Evolutionary conservation across 139 green algal genomes (phyloP).

Genomic region (Coelastrella sp.): DNA sequence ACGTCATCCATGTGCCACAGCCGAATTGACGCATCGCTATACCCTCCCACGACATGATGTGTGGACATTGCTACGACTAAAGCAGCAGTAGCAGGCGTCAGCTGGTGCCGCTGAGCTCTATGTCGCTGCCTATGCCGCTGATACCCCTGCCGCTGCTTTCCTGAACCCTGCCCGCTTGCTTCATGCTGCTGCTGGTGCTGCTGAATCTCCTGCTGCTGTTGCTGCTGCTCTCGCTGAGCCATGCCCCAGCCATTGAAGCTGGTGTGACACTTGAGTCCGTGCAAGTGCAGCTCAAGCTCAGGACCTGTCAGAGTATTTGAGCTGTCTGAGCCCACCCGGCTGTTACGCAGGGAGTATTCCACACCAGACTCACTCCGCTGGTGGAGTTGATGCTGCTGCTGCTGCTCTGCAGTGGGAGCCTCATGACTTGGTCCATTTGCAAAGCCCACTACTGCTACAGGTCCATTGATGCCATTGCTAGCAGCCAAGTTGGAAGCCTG

Average conservation of each 20-base stretch:
- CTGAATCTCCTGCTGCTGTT: not conserved
- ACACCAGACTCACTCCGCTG: not conserved
- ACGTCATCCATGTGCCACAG: slow-evolving; percentile 67
- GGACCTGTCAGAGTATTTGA: too few species aligned
- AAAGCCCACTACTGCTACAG: slow-evolving; percentile 6
- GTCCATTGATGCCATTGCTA: not conserved
- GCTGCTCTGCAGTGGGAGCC: not conserved
- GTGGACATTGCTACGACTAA: slow-evolving; percentile 18
- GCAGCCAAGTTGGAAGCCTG: too few species aligned
- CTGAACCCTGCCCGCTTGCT: not conserved
- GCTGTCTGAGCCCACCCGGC: too few species aligned
- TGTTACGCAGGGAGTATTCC: not conserved
- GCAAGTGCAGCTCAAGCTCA: not conserved
- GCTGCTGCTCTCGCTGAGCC: slow-evolving; percentile 26
- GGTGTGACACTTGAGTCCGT: not conserved
- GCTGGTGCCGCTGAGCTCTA: not conserved
- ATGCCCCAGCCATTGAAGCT: slow-evolving; percentile 3
- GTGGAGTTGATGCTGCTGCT: slow-evolving; percentile 32
- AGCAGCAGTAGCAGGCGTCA: slow-evolving; percentile 30
- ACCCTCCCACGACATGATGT: slow-evolving; percentile 38
- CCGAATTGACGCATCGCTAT: slow-evolving; percentile 56
- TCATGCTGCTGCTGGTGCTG: slow-evolving; percentile 24
- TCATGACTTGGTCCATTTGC: not conserved
- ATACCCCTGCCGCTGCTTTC: slow-evolving; percentile 11
- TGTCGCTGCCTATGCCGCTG: slow-evolving; percentile 29